Evolutionary conservation across 1,284 basidiomycete genomes (phyloP).

Genomic region (Ustilago curta): DNA sequence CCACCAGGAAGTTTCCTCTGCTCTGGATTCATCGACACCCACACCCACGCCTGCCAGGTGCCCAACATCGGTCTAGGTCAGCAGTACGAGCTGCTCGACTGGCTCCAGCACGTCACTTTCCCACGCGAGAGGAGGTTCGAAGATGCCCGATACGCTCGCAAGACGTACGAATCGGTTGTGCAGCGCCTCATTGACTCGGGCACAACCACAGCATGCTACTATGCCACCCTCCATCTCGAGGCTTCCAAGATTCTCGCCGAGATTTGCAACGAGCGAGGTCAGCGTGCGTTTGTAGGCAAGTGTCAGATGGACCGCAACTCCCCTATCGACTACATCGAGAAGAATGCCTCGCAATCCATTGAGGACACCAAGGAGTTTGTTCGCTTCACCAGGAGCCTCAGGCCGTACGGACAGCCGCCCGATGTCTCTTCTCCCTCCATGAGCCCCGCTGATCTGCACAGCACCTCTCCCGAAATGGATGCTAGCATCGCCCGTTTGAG

Average conservation of each 20-base stretch:
- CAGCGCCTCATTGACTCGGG: constrained; percentile 76
- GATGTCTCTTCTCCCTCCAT: constrained; percentile 48
- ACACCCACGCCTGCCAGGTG: constrained; percentile 73
- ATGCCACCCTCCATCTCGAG: constrained; percentile 84
- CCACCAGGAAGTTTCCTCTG: constrained; percentile 81
- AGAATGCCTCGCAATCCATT: constrained; percentile 58
- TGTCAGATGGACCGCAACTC: constrained; percentile 91
- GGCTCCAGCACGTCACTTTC: constrained; percentile 88
- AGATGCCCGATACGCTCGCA: constrained; percentile 79
- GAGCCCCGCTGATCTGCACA: constrained; percentile 43
- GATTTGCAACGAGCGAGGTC: constrained; percentile 78
- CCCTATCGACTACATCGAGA: constrained; percentile 80
- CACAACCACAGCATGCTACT: constrained; percentile 94
- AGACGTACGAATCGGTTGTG: constrained; percentile 81
- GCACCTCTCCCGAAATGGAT: constrained; percentile 57
- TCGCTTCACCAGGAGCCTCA: constrained; percentile 48
- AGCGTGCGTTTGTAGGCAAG: constrained; percentile 88
- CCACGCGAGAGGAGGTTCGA: constrained; percentile 85
- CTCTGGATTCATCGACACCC: constrained; percentile 90
- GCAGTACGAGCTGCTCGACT: constrained; percentile 82
- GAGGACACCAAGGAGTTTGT: constrained; percentile 64
- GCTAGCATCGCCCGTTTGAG: constrained; percentile 58
- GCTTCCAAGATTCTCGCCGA: constrained; percentile 85
- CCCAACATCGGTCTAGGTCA: constrained; percentile 78
- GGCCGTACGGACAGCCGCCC: constrained; percentile 46